These are phyloP conservation scores for Cadophora sp. DNA, from an alignment of 2,329 filamentous ascomycete species.

Conservation along the genomic window DNA sequence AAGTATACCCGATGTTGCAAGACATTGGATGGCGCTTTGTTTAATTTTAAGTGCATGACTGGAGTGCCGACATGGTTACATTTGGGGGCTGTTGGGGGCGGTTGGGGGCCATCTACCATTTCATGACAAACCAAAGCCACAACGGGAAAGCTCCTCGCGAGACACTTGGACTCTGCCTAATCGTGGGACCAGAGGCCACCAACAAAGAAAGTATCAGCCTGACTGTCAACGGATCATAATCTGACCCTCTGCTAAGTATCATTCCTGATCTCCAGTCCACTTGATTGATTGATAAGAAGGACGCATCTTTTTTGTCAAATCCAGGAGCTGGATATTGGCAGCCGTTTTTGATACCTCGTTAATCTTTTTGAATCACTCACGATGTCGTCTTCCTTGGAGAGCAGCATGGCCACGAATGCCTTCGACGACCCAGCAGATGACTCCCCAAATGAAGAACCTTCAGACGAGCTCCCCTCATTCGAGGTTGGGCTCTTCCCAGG, in stretches of 20 bases:
- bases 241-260: no score
- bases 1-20: background rate
- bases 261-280: no score
- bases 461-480: slow-evolving; percentile 17
- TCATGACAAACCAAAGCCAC: background rate
- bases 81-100: background rate
- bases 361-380: background rate
- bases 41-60: no score
- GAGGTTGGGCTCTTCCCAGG: slow-evolving; percentile 13
- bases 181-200: no score
- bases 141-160: background rate
- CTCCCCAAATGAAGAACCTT: background rate
- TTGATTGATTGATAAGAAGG: no score
- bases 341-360: background rate
- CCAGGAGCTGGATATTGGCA: no score
- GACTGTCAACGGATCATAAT: no score
- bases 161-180: no score
- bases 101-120: background rate
- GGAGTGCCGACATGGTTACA: background rate
- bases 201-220: no score
- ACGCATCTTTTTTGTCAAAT: no score
- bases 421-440: slow-evolving; percentile 14
- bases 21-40: background rate
- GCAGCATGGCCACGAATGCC: background rate
- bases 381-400: background rate